Evolutionary conservation across 1,139 yeast genomes (phyloP), one percentile per base, ranked within the genome.

Genomic region (Suzukiozyma palmioleophila): DNA sequence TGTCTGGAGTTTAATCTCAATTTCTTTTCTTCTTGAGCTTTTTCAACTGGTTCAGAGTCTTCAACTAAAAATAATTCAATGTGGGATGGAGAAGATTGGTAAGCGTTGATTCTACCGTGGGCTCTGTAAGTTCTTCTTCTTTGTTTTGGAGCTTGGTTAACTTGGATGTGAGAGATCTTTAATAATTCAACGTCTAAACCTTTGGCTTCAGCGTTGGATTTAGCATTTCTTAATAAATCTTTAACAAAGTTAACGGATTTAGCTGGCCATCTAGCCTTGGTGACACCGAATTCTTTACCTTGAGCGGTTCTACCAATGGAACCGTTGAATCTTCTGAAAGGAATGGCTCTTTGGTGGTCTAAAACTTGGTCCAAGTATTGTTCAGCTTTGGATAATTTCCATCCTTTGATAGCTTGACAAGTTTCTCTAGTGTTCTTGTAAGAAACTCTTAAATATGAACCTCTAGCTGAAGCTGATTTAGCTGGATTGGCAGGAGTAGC

Each of bases 51-150:
- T 75, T 89, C 97, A 60, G 78, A 92, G 74, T 84, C 88, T 82
- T 94, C 98, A 65, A 97, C 84, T 65, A 94, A 79, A 68, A 88
- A 84, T 70, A 94, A 78, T 82, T 94, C 98, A 70, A 94, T 90
- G 86, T 94, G 99, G 66, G 95, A 89, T 69, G 98, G 98, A 64
- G 90, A 81, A 51, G 97, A 87, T 79, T 88, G 94, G 90, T 88
- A 92, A 63, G 96, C 96, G 77, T 90, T 92, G 73, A 89, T 87
- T 84, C 97, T 90, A 86, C 99, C 99, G 84, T 92, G 98, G 65
- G 98, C 98, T 84, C 99, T 92, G 96, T 80, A 94, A 69, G 98
- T 92, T 81, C 99, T 89, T 81, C 98, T 92, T 83, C 98, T 94
- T 81, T 88, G 95, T 81, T 89, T 89, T 78, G 98, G 98, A 65